phyloP scores from a whole-genome alignment of 805 yeast genomes.

The Candida hispaniensis region DNA sequence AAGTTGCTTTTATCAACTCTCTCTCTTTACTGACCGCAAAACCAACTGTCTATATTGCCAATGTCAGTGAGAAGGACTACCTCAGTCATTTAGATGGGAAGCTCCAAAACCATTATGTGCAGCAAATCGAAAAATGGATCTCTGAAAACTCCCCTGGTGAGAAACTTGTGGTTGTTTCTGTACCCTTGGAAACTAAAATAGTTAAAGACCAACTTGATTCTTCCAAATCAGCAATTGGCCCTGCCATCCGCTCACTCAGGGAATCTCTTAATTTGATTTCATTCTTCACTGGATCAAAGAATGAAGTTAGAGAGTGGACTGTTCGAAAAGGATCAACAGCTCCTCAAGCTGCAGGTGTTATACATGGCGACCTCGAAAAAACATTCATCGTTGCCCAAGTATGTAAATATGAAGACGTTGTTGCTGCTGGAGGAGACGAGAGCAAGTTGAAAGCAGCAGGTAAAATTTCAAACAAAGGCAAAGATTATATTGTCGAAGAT shows the following conservation, averaged over 20 bases:
- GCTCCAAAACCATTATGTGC: constrained; percentile 38
- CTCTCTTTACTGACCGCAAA: constrained; percentile 75
- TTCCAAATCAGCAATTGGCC: constrained; percentile 32
- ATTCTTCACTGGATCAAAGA: constrained; percentile 77
- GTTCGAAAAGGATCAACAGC: constrained; percentile 65
- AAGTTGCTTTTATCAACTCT: constrained; percentile 55
- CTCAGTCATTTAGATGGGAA: constrained; percentile 30
- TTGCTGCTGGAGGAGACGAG: constrained; percentile 38
- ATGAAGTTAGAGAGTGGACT: constrained; percentile 86
- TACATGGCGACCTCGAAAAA: constrained; percentile 73
- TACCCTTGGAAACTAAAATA: constrained; percentile 52
- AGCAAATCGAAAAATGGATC: constrained; percentile 55
- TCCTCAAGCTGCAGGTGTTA: constrained; percentile 83
- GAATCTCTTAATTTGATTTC: constrained; percentile 59
- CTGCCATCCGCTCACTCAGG: constrained; percentile 58
- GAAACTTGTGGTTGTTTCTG: constrained; percentile 59
- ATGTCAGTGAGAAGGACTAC: constrained; percentile 63
- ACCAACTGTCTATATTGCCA: constrained; percentile 71
- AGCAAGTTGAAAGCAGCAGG: constrained; percentile 48
- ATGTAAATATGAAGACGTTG: constrained; percentile 52
- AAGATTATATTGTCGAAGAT: constrained; percentile 67
- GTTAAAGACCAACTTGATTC: constrained; percentile 27
- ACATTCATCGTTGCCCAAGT: constrained; percentile 75
- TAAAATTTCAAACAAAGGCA: constrained; percentile 57
- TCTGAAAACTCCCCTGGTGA: constrained; percentile 55